Evolutionary conservation across 2,329 filamentous ascomycete species (phyloP).

Genomic region (Passalora sequoiae): DNA sequence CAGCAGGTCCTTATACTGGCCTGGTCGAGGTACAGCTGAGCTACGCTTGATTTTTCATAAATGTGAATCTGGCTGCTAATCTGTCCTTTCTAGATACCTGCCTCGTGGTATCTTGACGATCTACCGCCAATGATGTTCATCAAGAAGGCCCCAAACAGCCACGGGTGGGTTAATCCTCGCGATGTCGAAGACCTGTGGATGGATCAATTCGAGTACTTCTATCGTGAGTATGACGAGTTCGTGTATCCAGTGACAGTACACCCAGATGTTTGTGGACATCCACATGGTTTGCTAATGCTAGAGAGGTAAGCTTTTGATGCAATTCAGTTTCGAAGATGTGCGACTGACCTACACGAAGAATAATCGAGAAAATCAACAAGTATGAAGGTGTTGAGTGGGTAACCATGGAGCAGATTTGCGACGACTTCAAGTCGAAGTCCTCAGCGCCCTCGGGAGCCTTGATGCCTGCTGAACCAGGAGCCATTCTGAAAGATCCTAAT

Average conservation of each 20-base stretch:
- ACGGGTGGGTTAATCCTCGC: constrained; percentile 54
- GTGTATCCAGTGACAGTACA: constrained; percentile 74
- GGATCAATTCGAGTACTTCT: constrained; percentile 68
- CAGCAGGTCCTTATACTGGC: constrained; percentile 55
- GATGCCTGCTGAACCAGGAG: constrained; percentile 54
- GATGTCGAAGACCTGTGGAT: constrained; percentile 62
- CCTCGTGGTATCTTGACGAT: constrained; percentile 57
- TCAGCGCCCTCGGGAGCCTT: constrained; percentile 53
- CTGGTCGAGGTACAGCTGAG: constrained; percentile 48
- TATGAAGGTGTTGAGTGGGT: constrained; percentile 61
- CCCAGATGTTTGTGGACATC: constrained; percentile 66
- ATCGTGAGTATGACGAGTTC: constrained; percentile 70
- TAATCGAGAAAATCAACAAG: constrained; percentile 65
- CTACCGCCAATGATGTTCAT: constrained; percentile 67
- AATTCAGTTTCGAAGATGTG: neutral
- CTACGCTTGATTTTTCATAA: no score
- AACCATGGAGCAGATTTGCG: constrained; percentile 65
- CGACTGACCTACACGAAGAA: constrained; percentile 21
- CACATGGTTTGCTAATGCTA: constrained; percentile 69
- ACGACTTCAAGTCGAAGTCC: constrained; percentile 67
- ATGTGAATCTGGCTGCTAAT: neutral
- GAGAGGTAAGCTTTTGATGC: constrained; percentile 48
- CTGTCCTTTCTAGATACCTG: constrained; percentile 54
- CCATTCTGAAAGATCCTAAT: constrained; percentile 46
- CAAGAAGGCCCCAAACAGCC: constrained; percentile 59